Conservation (phyloP, 2,329 filamentous ascomycete species). For the Clarireedia hainanense region DNA sequence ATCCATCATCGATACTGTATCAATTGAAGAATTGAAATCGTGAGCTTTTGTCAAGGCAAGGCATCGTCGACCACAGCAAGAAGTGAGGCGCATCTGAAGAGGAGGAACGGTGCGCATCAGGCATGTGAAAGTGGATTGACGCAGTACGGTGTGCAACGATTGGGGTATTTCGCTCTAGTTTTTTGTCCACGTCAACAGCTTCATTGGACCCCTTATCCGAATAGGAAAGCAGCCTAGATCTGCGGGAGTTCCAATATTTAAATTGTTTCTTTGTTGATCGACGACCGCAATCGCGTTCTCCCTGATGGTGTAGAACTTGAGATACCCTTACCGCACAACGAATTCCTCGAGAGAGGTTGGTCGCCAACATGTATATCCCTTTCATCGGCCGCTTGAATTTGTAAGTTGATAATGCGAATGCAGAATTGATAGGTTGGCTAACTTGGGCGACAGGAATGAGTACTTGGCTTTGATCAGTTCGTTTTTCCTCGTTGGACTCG, state of each 20-base stretch:
- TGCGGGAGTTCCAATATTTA: neutral
- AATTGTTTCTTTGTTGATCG: neutral
- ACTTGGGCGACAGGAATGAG: constrained; percentile 52
- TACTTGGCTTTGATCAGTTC: constrained; percentile 83
- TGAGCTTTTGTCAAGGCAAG: too few species aligned
- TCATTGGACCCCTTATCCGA: neutral
- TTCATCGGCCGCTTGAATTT: constrained; percentile 35
- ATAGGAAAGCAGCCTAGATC: neutral
- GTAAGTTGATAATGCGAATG: constrained; percentile 23
- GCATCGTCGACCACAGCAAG: neutral
- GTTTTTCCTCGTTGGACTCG: constrained; percentile 72
- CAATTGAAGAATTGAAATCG: neutral
- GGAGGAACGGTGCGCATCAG: neutral
- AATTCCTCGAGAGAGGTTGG: neutral
- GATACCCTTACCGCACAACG: constrained; percentile 3
- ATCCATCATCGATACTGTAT: neutral
- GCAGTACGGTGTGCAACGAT: neutral
- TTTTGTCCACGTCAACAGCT: constrained; percentile 6
- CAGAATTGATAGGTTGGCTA: neutral
- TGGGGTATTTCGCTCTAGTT: neutral
- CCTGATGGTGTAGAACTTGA: neutral
- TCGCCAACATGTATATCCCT: constrained; percentile 30
- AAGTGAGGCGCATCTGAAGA: neutral
- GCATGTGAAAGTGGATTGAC: constrained; percentile 9
- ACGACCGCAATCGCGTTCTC: neutral